These are phyloP conservation scores for Chrysanthemum makinoi DNA, from an alignment of 129 eudicot species.

Conservation along the genomic window DNA sequence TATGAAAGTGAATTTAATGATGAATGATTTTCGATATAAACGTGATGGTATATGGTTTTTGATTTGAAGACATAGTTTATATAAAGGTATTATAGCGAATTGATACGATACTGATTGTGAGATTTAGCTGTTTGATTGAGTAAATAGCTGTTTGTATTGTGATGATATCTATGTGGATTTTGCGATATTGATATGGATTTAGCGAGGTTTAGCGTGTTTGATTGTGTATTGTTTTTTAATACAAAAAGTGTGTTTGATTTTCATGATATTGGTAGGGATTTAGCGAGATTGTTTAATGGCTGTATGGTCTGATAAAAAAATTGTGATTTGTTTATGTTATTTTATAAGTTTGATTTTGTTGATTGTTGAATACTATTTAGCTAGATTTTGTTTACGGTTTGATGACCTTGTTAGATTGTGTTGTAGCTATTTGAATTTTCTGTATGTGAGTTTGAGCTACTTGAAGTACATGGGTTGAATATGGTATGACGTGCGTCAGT, in stretches of 20 bases:
- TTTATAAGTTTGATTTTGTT: background rate
- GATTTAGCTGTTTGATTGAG: background rate
- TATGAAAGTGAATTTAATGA: no score
- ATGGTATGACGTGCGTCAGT: background rate
- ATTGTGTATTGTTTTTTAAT: background rate
- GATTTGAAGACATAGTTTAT: no score
- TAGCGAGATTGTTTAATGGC: no score
- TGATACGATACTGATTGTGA: background rate
- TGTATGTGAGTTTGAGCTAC: background rate
- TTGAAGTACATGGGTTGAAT: background rate
- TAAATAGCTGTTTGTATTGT: background rate
- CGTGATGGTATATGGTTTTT: no score
- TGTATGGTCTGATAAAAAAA: no score
- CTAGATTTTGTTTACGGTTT: background rate
- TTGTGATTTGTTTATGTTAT: no score
- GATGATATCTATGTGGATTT: constrained; percentile 12
- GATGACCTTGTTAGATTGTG: constrained; percentile 11
- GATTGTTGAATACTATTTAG: background rate
- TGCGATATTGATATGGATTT: background rate
- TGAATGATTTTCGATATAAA: no score
- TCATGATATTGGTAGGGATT: background rate
- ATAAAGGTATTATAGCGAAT: no score
- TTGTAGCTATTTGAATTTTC: background rate
- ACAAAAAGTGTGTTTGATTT: background rate
- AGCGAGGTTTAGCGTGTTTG: background rate